Evolutionary conservation across 2,329 filamentous ascomycete species (phyloP), one percentile per base, ranked within the genome.

Genomic region (Sporothrix protearum): DNA sequence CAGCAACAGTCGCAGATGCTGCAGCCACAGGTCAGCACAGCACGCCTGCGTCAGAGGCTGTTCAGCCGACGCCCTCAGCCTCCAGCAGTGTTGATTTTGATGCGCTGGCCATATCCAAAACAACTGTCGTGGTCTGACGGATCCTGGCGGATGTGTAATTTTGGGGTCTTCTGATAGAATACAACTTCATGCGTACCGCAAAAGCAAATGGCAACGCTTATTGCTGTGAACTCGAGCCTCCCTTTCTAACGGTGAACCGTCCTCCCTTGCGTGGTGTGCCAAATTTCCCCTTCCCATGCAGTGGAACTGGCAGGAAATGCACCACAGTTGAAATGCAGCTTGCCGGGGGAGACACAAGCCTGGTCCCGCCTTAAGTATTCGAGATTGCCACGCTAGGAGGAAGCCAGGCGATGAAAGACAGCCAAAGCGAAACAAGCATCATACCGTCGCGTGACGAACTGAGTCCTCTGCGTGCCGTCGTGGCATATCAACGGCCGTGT

Each of bases 401-500:
- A 57, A 33, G 53, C 53, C 36, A 33, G 30, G 33, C 57, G 36
- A 45, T 45, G 36, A 47, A 45, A 66, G 42, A 49, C 49, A 45
- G 39, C 42, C 25, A 66, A 12, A 25, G 2, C 19, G 25, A 22
- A 51, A 51, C 19, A 53, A 33, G 10, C 49, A 42, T 33, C 70
- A 71, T 71, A 51, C 70, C 70, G 33, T 53, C 55, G 55, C 55
- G 70, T 71, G 55, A 19, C 22, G 22, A 47, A 19, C 28, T 28
- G 39, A 70, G 30, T 30, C 68, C 36, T 14, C 19, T 51, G 68
- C 68, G 45, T 70, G 55, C 68, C 68, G 68, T 30, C 42, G 42
- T 47, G 25, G 30, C 68, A 70, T 70, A 59, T 55, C 68, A 49
- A 7, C 22, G 16, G 22, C 51, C 39, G 28, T 63, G 67, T 70